Conservation (phyloP, 2,329 filamentous ascomycete species). For the Ceratocystis cacaofunesta region DNA sequence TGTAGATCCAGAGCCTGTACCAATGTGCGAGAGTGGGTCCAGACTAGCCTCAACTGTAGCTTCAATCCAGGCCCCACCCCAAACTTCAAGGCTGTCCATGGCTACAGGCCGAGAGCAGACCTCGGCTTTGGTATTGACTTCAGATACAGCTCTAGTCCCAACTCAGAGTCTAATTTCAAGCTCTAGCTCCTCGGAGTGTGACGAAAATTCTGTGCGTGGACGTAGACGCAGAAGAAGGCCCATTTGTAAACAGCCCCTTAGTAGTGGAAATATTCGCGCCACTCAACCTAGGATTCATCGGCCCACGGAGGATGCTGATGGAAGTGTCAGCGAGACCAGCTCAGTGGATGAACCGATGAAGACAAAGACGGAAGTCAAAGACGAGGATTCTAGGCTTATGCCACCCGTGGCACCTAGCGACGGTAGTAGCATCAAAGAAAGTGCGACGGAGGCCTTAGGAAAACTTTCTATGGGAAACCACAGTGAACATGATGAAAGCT, state of each 20-base stretch:
- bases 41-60: neutral
- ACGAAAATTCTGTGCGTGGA: neutral
- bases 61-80: neutral
- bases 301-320: neutral
- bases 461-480: neutral
- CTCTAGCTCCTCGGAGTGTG: neutral
- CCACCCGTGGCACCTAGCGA: neutral
- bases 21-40: neutral
- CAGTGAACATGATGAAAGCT: neutral
- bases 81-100: neutral
- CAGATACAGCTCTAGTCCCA: neutral
- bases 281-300: neutral
- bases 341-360: neutral
- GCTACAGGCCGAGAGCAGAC: neutral
- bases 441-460: neutral
- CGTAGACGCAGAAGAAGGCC: neutral
- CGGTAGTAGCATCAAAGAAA: neutral
- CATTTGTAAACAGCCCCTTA: neutral
- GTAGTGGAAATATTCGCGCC: neutral
- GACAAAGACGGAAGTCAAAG: neutral
- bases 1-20: neutral
- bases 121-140: neutral
- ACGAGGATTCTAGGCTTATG: neutral
- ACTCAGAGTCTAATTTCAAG: neutral
- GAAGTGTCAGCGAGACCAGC: neutral